phyloP scores from a whole-genome alignment of 352 stramenopile species.

The Phytophthora niederhauseri region DNA sequence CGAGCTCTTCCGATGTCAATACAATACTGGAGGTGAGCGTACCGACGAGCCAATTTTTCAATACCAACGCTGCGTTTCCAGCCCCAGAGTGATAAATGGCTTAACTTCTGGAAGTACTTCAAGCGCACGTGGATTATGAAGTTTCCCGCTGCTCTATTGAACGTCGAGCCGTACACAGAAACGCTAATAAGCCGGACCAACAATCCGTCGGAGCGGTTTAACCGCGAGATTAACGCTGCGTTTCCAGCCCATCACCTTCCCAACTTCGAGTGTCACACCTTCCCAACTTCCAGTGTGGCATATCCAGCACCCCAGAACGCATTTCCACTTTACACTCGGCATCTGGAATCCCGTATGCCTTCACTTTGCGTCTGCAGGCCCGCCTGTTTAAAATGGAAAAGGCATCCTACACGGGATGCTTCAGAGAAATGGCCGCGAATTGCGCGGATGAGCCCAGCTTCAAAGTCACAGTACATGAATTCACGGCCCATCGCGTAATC shows the following conservation, averaged over 20 bases:
- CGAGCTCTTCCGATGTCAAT: neutral
- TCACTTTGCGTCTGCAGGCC: neutral
- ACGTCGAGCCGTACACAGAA: no score
- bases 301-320: neutral
- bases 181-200: neutral
- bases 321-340: neutral
- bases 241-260: no score
- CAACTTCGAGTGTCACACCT: no score
- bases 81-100: no score
- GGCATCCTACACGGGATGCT: neutral
- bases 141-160: no score
- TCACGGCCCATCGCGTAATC: constrained; percentile 6
- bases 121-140: no score
- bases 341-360: neutral
- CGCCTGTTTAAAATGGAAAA: neutral
- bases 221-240: neutral
- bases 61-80: no score
- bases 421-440: neutral
- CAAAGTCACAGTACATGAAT: constrained; percentile 16
- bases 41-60: neutral
- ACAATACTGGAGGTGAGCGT: neutral
- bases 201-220: neutral
- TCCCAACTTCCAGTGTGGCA: no score
- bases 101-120: no score
- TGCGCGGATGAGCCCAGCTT: neutral